Percentiles rank a stretch among this genome's conserved stretches.
Evolutionary conservation across 768 basidiomycete genomes (phyloP).

Genomic region (Lyophyllum decastes): DNA sequence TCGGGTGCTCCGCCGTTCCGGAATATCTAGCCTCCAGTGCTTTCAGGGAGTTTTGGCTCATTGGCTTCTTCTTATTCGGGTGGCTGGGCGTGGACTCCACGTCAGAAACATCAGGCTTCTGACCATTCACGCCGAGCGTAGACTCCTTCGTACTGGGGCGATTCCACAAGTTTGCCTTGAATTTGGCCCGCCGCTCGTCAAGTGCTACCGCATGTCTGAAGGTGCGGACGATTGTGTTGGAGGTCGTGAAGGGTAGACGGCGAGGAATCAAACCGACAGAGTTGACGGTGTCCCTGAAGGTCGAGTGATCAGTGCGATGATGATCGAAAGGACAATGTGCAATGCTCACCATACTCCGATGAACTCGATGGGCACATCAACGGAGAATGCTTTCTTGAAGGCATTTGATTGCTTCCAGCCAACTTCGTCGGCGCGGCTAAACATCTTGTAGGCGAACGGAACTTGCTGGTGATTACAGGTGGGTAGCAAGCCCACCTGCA

Average conservation of each 20-base stretch:
- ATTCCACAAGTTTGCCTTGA: constrained; percentile 42
- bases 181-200: constrained; percentile 50
- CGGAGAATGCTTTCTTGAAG: constrained; percentile 50
- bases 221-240: constrained; percentile 42
- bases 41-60: neutral
- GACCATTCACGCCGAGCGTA: constrained; percentile 25
- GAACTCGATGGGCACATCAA: constrained; percentile 45
- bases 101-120: constrained; percentile 7
- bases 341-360: constrained; percentile 47
- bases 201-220: constrained; percentile 54
- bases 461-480: constrained; percentile 57
- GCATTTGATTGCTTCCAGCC: constrained; percentile 29
- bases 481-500: constrained; percentile 57
- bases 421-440: constrained; percentile 28
- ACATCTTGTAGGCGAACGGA: constrained; percentile 62
- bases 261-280: constrained; percentile 46
- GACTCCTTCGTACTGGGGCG: constrained; percentile 29
- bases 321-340: too few species aligned
- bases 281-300: constrained; percentile 50
- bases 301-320: neutral
- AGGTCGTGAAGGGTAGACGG: constrained; percentile 44
- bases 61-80: neutral
- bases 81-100: neutral
- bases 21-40: neutral
- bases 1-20: neutral